These are phyloP conservation scores for Ilyonectria destructans DNA, from an alignment of 2,329 filamentous ascomycete genomes.

Conservation along the genomic window DNA sequence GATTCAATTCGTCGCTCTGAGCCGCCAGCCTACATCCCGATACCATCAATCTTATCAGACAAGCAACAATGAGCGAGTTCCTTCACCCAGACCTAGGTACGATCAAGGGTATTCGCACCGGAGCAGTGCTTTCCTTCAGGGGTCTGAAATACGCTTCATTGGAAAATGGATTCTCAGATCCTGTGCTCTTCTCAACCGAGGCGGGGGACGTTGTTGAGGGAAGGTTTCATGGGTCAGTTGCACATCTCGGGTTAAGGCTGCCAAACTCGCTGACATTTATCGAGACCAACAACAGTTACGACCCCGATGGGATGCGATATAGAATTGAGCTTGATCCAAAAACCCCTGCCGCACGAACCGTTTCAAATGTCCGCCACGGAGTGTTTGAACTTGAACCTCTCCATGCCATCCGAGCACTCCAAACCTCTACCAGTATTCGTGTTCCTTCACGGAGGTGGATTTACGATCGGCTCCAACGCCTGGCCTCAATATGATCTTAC, in stretches of 20 bases:
- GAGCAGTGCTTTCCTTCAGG: background rate
- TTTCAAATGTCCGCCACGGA: background rate
- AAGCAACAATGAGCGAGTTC: too few species aligned
- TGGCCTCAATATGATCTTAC: conserved; percentile 36
- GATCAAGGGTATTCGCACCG: background rate
- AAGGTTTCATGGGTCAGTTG: background rate
- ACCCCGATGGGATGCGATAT: conserved; percentile 5
- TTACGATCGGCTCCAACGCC: conserved; percentile 25
- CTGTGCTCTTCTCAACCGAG: background rate
- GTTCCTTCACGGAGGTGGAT: conserved; percentile 35
- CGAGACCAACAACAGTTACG: conserved; percentile 23
- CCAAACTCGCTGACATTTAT: background rate
- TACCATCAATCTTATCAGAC: too few species aligned
- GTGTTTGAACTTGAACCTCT: conserved; percentile 24
- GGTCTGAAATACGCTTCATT: background rate
- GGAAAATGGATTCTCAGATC: background rate
- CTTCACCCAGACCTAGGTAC: background rate
- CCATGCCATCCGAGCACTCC: background rate
- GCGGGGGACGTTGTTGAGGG: background rate
- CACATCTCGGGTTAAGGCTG: background rate
- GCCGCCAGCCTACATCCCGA: too few species aligned
- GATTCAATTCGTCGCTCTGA: too few species aligned
- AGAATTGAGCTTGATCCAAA: conserved; percentile 25
- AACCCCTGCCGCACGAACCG: background rate
- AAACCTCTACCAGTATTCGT: conserved; percentile 26